Base-by-base conservation (phyloP, 345 rosid genomes). In the Brassica juncea region DNA sequence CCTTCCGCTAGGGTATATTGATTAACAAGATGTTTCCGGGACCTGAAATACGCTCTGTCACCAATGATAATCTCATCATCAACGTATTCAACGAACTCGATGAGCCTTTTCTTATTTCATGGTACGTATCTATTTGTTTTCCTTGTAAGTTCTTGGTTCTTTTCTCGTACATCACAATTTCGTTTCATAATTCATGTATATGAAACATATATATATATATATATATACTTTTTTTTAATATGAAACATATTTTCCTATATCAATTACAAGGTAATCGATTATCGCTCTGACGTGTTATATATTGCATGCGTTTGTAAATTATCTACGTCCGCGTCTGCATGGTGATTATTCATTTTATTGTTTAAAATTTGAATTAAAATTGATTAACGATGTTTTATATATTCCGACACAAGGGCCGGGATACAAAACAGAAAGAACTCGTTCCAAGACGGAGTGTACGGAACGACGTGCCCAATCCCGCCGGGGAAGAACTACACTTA, bases 391-490 rank as follows among this genome's bases (percentile, higher is more conserved):
- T 16, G n/a, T 54, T 54, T 54, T 54, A 9, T 54, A 6, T 16
- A 47, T 54, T 54, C 25, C 59, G 59, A 54, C 63, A 58, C 63
- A 58, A 64, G 68, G 68, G 25, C 25, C 4, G 66, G 81, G 23
- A 54, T 71, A 9, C 10, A 11, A 21, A 71, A 71, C 5, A 8
- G 15, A 54, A 77, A 11, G 28, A 64, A 77, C 14, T 90, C 95
- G 2, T 92, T 1, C 27, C 86, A 79, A 59, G 97, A 92, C 31
- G 95, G 97, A 14, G 92, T 92, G 1, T 79, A 59, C 12, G 97
- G 97, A 52, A 92, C 97, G 6, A 90, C 97, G 0, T 92, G 97
- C 30, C 95, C 92, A 3, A 90, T 92, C 19, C 97, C 93, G 28
- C 95, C 95, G 0, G 92, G 89, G 32, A 71, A 35, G 34, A 77